These are phyloP conservation scores for Chamaenerion angustifolium DNA, from an alignment of 345 rosid genomes.

Conservation along the genomic window DNA sequence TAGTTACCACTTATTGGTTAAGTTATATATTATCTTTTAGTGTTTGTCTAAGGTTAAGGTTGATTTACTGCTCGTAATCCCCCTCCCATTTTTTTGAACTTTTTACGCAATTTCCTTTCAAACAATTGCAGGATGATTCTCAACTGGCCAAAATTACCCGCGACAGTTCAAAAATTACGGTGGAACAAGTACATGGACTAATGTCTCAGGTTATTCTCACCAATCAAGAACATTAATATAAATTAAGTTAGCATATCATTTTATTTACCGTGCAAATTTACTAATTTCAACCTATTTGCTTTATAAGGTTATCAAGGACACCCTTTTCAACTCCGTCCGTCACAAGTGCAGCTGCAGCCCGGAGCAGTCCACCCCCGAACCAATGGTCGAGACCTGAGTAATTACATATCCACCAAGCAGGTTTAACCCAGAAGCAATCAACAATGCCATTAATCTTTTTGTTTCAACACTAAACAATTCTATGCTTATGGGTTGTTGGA, in stretches of 20 bases:
- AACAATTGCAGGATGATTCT: conserved; percentile 59
- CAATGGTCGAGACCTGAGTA: conserved; percentile 78
- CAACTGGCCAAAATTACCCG: conserved; percentile 96
- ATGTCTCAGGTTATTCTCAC: conserved; percentile 75
- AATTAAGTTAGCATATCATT: no score
- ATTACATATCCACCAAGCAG: no score
- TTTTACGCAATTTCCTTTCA: background rate
- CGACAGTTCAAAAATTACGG: conserved; percentile 91
- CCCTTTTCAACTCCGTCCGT: conserved; percentile 74
- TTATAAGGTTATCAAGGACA: conserved; percentile 80
- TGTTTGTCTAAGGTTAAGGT: no score
- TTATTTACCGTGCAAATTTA: background rate
- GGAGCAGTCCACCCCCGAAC: conserved; percentile 70
- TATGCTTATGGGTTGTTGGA: no score
- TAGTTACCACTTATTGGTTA: no score
- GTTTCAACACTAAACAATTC: no score
- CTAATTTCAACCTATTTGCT: background rate
- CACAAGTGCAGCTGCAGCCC: conserved; percentile 38
- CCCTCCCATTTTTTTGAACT: no score
- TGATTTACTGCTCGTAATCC: no score
- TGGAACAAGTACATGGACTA: conserved; percentile 93
- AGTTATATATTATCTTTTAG: no score
- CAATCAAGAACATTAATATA: no score
- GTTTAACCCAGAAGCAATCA: no score
- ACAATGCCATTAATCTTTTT: no score